Base-by-base conservation (phyloP, 495 filamentous ascomycete species). In the Aspergillus bertholletiae region DNA sequence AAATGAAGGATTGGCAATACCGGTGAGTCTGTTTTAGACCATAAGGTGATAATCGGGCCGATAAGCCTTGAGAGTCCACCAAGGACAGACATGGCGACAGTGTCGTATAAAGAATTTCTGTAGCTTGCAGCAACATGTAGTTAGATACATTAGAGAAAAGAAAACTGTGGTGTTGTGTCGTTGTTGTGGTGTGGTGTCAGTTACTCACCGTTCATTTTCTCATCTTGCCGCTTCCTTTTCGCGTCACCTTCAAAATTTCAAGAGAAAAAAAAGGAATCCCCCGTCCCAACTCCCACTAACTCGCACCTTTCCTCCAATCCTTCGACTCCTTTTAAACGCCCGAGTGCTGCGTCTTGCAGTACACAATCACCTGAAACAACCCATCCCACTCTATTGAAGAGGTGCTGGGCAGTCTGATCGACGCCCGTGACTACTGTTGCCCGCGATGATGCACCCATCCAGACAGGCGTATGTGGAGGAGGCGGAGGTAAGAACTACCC, bases 401-500 rank as follows among this genome's bases (percentile, higher is more conserved):
- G 34, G 39, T 43, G 39, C 9, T 43, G 39, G 18, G 39, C 20
- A n/a, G 13, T 37, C 34, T 20, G 18, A 13, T 7, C 15, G 24
- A 30, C 28, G 30, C 28, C 24, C 24, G 15, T 15, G 15, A 18
- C 30, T 32, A n/a, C n/a, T 53, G 11, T 34, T 45, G 47, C 55
- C 59, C 72, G 82, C 68, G 53, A 84, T 84, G 83, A 92, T 97
- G 78, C 94, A 97, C 75, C 94, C 94, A 35, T 81, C 94, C 61
- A 80, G 94, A 59, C 88, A 92, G 69, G 92, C 94, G n/a, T 96
- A 96, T 73, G 90, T 97, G 57, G 94, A 97, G 78, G 94, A 96
- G 62, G 85, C 76, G 20, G 83, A 88, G 77, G 89, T 91, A 82
- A 81, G 86, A 44, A 21, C 59, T 40, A 24, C 9, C 56, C 43